phyloP scores from a whole-genome alignment of 139 green algal species.

The Mychonastes homosphaera region DNA sequence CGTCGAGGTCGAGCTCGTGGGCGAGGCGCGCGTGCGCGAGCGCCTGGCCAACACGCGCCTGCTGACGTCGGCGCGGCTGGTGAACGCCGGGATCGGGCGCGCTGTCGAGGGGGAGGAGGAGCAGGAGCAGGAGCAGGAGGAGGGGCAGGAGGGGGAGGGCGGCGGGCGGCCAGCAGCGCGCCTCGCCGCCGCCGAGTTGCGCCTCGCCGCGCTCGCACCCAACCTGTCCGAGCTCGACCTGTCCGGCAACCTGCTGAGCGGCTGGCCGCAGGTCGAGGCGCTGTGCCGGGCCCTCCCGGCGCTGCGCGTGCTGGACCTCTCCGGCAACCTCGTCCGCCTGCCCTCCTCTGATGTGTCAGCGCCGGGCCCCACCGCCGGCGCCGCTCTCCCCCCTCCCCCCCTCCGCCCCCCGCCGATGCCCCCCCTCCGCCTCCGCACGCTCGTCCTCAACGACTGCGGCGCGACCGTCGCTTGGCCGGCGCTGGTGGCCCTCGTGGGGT shows the following conservation, averaged over 20 bases:
- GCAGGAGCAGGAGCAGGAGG: too few relatives aligned
- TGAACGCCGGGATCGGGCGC: constrained; percentile 28
- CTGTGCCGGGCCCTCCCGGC: constrained; percentile 31
- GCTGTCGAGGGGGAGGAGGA: too few relatives aligned
- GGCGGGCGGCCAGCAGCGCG: too few relatives aligned
- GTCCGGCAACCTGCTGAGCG: constrained; percentile 51
- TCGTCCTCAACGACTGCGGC: too few relatives aligned
- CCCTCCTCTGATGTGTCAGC: too few relatives aligned
- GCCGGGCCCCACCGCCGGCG: too few relatives aligned
- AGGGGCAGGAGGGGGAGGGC: too few relatives aligned
- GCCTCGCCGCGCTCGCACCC: constrained; percentile 17
- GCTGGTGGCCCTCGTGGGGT: too few relatives aligned
- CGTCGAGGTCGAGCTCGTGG: constrained; percentile 47
- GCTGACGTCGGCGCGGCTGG: constrained; percentile 30
- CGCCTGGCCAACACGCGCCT: constrained; percentile 31
- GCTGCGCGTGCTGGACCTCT: constrained; percentile 47
- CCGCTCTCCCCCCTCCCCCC: neutral
- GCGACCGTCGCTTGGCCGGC: too few relatives aligned
- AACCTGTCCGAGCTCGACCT: constrained; percentile 53
- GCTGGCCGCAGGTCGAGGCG: constrained; percentile 35
- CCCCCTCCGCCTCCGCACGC: too few relatives aligned
- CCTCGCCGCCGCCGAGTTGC: neutral
- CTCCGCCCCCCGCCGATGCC: neutral
- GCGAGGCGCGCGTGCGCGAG: constrained; percentile 43
- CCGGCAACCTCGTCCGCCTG: constrained; percentile 37